These are phyloP conservation scores for Metschnikowia noctiluminum DNA, from an alignment of 805 yeast species.

Conservation along the genomic window DNA sequence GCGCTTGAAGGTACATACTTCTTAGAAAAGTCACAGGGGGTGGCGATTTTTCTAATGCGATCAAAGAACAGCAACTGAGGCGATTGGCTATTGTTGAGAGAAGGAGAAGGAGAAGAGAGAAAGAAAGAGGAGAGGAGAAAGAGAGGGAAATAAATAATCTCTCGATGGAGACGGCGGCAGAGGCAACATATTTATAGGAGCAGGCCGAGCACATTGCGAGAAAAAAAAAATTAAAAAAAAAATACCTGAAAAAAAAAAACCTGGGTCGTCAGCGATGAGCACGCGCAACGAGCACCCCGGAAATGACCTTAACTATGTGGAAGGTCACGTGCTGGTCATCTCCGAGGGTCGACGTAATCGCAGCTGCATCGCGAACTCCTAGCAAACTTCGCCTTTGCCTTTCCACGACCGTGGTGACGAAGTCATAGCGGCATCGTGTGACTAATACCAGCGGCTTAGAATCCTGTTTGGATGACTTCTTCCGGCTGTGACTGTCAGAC, in stretches of 20 bases:
- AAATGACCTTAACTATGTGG: background rate
- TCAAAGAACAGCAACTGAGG: slow-evolving; percentile 21
- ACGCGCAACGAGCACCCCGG: slow-evolving; percentile 4
- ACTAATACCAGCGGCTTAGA: background rate
- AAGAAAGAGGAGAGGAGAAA: slow-evolving; percentile 27
- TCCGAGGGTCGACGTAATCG: slow-evolving; percentile 16
- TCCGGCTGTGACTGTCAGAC: no score
- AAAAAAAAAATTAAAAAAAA: slow-evolving; percentile 4
- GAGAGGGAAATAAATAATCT: slow-evolving; percentile 8
- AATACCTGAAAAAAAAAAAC: no score
- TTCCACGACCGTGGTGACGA: slow-evolving; percentile 2
- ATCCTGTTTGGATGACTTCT: no score
- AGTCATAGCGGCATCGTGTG: slow-evolving; percentile 2
- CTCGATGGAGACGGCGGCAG: slow-evolving; percentile 6
- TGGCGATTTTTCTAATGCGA: slow-evolving; percentile 13
- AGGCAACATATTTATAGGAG: slow-evolving; percentile 14
- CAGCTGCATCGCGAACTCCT: slow-evolving; percentile 9
- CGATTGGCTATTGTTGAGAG: slow-evolving; percentile 31
- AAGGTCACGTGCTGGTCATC: background rate
- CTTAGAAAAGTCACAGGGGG: slow-evolving; percentile 12
- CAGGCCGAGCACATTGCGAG: background rate
- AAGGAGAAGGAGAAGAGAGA: slow-evolving; percentile 26
- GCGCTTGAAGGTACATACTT: slow-evolving; percentile 12
- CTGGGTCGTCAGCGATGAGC: slow-evolving; percentile 2
- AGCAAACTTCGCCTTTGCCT: background rate